Conservation (phyloP, 345 rosid genomes). For the Aegle marmelos region DNA sequence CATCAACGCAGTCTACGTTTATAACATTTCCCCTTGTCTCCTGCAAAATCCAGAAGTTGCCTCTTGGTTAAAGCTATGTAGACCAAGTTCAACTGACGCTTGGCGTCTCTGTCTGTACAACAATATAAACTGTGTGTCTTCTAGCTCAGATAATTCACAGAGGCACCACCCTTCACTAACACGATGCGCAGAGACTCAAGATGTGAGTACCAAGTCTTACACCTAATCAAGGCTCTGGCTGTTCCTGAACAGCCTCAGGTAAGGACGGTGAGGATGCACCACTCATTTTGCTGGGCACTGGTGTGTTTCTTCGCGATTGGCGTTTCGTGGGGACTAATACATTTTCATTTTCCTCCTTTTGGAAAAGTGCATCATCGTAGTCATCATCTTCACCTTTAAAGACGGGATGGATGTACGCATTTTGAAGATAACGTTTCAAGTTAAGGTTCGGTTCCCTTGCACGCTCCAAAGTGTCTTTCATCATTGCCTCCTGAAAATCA, state of each 20-base stretch:
- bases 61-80: background rate
- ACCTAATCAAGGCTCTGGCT: background rate
- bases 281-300: conserved; percentile 48
- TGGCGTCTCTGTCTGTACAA: background rate
- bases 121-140: background rate
- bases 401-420: conserved; percentile 73
- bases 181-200: background rate
- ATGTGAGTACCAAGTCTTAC: background rate
- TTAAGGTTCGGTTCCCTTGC: conserved; percentile 73
- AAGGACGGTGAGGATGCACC: conserved; percentile 35
- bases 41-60: conserved; percentile 6
- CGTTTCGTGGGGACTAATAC: conserved; percentile 74
- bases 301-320: conserved; percentile 53
- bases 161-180: background rate
- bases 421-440: conserved; percentile 69
- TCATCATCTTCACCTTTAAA: conserved; percentile 53
- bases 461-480: conserved; percentile 84
- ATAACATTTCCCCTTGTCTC: background rate
- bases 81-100: background rate
- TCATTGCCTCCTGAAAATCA: conserved; percentile 80
- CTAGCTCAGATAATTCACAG: conserved; percentile 14
- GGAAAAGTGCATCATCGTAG: conserved; percentile 14
- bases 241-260: conserved; percentile 11
- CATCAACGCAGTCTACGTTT: background rate
- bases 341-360: conserved; percentile 42